Conservation (phyloP, 2,329 filamentous ascomycete genomes). For the Ilyonectria mors-panacis region DNA sequence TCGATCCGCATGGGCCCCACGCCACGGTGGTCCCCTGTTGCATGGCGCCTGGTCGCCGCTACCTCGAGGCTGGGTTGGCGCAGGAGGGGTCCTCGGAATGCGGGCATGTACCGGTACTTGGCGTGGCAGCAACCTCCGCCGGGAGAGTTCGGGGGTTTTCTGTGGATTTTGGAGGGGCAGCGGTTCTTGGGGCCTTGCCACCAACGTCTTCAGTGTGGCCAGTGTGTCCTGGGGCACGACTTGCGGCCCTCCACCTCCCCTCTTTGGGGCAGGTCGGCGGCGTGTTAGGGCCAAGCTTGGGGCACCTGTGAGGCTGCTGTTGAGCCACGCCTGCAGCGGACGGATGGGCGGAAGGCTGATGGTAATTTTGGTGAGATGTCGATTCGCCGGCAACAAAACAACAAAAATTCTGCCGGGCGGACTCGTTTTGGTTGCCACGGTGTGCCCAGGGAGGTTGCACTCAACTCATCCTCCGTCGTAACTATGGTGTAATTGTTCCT, state of each 20-base stretch:
- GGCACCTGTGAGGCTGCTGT: conserved; percentile 45
- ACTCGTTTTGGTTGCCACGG: conserved; percentile 39
- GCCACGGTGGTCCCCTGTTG: conserved; percentile 36
- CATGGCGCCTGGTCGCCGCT: conserved; percentile 30
- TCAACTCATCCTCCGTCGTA: conserved; percentile 36
- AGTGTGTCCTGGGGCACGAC: conserved; percentile 23
- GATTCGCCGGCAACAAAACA: conserved; percentile 40
- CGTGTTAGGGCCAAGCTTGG: conserved; percentile 27
- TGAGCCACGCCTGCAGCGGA: conserved; percentile 43
- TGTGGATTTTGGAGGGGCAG: conserved; percentile 30
- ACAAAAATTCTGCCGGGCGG: conserved; percentile 35
- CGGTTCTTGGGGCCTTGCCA: conserved; percentile 24
- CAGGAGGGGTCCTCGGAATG: conserved; percentile 27
- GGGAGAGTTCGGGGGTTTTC: conserved; percentile 46
- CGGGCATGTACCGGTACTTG: conserved; percentile 44
- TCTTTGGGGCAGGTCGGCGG: conserved; percentile 29
- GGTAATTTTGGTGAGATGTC: conserved; percentile 44
- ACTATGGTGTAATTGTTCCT: conserved; percentile 31
- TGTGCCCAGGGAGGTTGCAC: conserved; percentile 38
- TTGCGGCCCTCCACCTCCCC: conserved; percentile 13
- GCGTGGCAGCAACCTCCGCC: conserved; percentile 27
- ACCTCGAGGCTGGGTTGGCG: conserved; percentile 26
- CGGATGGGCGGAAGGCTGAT: conserved; percentile 47
- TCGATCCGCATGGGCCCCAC: conserved; percentile 49
- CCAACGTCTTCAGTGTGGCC: conserved; percentile 16